These are phyloP conservation scores for Glycine soja DNA, from an alignment of 306 rosid species.

Conservation along the genomic window DNA sequence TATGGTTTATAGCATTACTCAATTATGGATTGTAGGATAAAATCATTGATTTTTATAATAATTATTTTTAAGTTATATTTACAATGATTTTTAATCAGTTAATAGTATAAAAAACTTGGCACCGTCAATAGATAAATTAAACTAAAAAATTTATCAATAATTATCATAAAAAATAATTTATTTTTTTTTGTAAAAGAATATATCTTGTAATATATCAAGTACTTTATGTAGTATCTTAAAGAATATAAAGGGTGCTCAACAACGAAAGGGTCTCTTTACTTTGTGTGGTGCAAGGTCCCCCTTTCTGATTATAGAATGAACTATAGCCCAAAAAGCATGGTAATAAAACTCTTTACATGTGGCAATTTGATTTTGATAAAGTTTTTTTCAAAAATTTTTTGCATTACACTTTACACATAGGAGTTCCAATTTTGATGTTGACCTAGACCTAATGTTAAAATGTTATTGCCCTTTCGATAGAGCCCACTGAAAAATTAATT, in stretches of 20 bases:
- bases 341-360: conserved; percentile 35
- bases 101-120: too few species aligned
- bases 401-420: conserved; percentile 49
- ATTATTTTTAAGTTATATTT: too few species aligned
- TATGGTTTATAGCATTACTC: too few species aligned
- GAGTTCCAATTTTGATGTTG: conserved; percentile 51
- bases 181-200: neutral
- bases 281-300: conserved; percentile 26
- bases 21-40: too few species aligned
- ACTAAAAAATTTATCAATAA: neutral
- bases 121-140: neutral
- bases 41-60: too few species aligned
- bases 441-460: conserved; percentile 56
- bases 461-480: conserved; percentile 10
- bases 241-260: conserved; percentile 27
- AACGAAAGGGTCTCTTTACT: conserved; percentile 18
- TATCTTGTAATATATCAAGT: conserved; percentile 23
- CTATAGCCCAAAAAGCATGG: conserved; percentile 33
- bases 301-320: conserved; percentile 48
- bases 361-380: conserved; percentile 30
- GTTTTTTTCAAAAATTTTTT: conserved; percentile 30
- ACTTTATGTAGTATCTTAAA: conserved; percentile 21
- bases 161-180: neutral
- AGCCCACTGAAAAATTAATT: conserved; percentile 26
- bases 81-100: too few species aligned